Conservation (phyloP, 306 rosid species). For the Arachis hypogaea region DNA sequence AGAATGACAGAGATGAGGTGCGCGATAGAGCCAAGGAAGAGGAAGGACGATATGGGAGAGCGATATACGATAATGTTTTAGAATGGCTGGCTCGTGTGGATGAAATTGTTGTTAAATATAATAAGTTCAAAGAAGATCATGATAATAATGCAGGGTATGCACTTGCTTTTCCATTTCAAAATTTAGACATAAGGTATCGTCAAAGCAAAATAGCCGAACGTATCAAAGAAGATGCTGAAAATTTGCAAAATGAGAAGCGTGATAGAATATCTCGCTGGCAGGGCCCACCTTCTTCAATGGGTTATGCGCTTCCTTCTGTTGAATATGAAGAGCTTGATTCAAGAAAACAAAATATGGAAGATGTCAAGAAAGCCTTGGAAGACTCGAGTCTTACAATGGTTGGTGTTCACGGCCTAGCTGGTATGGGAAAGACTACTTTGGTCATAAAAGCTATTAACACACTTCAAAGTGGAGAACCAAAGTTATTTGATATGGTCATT, state of each 20-base stretch:
- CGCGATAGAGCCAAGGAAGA: not conserved
- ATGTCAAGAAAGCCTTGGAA: not conserved
- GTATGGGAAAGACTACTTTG: conserved; percentile 26
- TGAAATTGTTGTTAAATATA: not conserved
- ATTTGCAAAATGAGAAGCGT: not conserved
- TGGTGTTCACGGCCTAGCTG: not conserved
- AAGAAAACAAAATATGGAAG: not conserved
- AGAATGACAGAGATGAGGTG: not conserved
- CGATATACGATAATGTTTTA: not conserved
- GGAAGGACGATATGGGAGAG: not conserved
- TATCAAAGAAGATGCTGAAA: not conserved
- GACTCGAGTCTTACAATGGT: not conserved
- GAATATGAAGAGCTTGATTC: not conserved
- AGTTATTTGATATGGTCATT: not conserved
- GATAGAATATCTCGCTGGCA: not conserved
- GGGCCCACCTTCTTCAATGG: not conserved
- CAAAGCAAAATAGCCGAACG: not conserved
- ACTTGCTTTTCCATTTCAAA: not conserved
- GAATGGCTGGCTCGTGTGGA: not conserved
- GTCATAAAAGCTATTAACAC: not conserved
- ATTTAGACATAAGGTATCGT: not conserved
- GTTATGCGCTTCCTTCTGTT: no score
- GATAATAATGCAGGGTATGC: not conserved
- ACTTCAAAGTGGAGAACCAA: not conserved
- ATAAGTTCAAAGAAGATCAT: not conserved